A percentile compares a stretch with the other conserved stretches of the same genome.
phyloP scores from a whole-genome alignment of 768 basidiomycete genomes.

The Mycena polygramma region DNA sequence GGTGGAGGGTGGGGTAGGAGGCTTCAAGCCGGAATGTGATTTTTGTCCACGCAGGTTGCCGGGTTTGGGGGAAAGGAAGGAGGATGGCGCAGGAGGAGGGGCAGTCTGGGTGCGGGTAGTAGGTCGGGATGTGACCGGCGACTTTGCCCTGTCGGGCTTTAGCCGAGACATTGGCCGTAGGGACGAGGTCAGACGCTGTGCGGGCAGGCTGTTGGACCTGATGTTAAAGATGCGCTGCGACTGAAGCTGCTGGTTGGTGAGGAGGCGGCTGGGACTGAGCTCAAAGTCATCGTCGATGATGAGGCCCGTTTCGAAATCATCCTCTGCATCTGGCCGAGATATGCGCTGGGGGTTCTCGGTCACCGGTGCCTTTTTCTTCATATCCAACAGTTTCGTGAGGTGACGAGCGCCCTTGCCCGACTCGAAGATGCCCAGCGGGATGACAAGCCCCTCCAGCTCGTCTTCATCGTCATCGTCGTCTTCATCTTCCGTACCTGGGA shows the following conservation, averaged over 20 bases:
- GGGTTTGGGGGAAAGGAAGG: constrained; percentile 77
- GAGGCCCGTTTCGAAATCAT: constrained; percentile 89
- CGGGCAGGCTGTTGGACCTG: constrained; percentile 74
- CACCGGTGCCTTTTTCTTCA: constrained; percentile 67
- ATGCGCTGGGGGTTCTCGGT: constrained; percentile 57
- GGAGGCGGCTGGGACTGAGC: constrained; percentile 82
- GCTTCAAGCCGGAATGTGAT: constrained; percentile 85
- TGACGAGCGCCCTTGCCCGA: constrained; percentile 70
- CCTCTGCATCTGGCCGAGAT: constrained; percentile 76
- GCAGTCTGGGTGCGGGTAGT: constrained; percentile 72
- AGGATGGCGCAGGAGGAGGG: constrained; percentile 64
- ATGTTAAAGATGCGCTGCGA: constrained; percentile 54
- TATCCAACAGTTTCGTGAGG: constrained; percentile 64
- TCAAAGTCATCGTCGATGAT: constrained; percentile 87
- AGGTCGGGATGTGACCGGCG: constrained; percentile 72
- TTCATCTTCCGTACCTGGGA: constrained; percentile 79
- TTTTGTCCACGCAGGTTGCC: constrained; percentile 87
- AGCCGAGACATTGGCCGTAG: constrained; percentile 75
- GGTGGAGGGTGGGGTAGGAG: constrained; percentile 76
- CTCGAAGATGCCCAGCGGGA: constrained; percentile 83
- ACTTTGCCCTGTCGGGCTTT: constrained; percentile 77
- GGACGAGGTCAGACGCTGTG: constrained; percentile 58
- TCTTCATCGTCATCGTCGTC: constrained; percentile 77
- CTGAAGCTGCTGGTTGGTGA: constrained; percentile 61
- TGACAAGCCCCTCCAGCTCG: constrained; percentile 84